Conservation (phyloP, 176 grass and related monocot species). For the Hyparrhenia diplandra region DNA sequence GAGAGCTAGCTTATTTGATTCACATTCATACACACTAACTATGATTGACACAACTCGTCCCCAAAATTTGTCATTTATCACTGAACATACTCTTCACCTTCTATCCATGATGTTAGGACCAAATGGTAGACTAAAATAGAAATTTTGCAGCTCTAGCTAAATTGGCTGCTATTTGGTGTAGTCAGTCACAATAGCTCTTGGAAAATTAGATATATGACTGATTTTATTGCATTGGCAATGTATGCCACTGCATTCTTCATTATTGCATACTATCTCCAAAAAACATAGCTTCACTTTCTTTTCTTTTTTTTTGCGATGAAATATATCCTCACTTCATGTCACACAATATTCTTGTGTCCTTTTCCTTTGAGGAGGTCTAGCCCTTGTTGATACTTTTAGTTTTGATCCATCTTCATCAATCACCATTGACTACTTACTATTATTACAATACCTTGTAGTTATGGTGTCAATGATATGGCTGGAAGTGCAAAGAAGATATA, state of each 20-base stretch:
- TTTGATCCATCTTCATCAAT: neutral
- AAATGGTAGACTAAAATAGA: neutral
- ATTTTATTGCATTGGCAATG: neutral
- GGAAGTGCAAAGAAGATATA: slow-evolving; percentile 89
- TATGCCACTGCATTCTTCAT: neutral
- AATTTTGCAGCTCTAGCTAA: slow-evolving; percentile 1
- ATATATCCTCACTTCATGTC: neutral
- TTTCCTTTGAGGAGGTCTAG: neutral
- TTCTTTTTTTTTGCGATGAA: neutral
- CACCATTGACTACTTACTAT: neutral
- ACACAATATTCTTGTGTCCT: neutral
- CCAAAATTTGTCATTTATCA: neutral
- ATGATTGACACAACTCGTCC: neutral
- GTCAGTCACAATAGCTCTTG: neutral
- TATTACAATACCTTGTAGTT: slow-evolving; percentile 33
- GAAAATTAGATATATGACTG: neutral
- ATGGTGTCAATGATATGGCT: slow-evolving; percentile 82
- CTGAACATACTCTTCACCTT: neutral
- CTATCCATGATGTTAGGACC: neutral
- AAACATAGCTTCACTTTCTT: neutral
- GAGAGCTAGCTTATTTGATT: slow-evolving; percentile 12
- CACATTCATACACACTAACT: neutral
- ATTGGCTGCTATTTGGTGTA: neutral
- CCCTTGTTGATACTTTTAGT: neutral
- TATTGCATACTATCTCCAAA: neutral